phyloP scores from a whole-genome alignment of 2,329 filamentous ascomycete species.

The Ophiosphaerella herpotricha region DNA sequence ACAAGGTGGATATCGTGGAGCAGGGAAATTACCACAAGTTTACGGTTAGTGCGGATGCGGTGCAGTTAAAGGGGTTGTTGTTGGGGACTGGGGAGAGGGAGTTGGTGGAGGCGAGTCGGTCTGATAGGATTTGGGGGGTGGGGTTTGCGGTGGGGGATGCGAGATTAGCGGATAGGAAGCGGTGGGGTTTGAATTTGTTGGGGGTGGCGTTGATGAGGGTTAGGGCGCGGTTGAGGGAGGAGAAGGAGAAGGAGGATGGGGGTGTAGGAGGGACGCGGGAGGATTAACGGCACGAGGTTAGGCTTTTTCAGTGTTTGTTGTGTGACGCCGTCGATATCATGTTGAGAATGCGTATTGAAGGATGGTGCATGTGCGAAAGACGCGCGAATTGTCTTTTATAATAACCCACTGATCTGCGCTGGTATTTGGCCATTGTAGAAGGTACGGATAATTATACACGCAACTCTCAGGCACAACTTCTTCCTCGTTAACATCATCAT shows the following conservation, averaged over 20 bases:
- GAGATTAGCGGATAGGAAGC: constrained; percentile 45
- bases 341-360: no score
- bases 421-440: background rate
- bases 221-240: constrained; percentile 56
- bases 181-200: constrained; percentile 69
- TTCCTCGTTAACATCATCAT: background rate
- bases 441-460: constrained; percentile 6
- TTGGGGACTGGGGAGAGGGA: constrained; percentile 63
- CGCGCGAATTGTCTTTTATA: no score
- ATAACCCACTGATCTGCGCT: no score
- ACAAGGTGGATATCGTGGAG: constrained; percentile 61
- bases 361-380: no score
- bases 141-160: constrained; percentile 62
- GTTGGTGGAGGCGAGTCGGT: constrained; percentile 59
- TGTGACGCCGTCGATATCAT: no score
- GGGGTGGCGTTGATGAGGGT: constrained; percentile 66
- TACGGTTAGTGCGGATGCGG: constrained; percentile 48
- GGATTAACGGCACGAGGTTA: background rate
- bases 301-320: background rate
- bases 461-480: constrained; percentile 14
- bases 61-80: constrained; percentile 54
- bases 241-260: constrained; percentile 18
- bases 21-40: constrained; percentile 66
- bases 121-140: constrained; percentile 69
- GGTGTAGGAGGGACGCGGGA: background rate